Conservation (phyloP, 176 grass and related monocot genomes). For the Oryza punctata region DNA sequence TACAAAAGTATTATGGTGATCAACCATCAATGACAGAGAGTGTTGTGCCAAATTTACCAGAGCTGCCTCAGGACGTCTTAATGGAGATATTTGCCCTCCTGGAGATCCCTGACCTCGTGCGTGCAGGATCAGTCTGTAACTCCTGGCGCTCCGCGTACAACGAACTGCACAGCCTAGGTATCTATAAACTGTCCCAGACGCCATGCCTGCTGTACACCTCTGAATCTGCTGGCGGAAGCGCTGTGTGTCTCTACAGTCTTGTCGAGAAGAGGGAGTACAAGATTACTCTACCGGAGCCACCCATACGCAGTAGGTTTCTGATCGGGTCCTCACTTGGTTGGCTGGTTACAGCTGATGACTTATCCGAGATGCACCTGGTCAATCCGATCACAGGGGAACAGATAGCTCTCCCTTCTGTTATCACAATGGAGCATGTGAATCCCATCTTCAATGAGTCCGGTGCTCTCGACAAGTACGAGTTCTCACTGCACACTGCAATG, state of each 20-base stretch:
- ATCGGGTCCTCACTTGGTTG: neutral
- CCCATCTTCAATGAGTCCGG: neutral
- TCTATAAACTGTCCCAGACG: neutral
- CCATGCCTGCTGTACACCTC: slow-evolving; percentile 13
- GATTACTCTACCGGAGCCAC: neutral
- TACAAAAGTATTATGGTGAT: neutral
- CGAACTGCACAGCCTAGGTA: neutral
- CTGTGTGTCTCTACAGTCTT: neutral
- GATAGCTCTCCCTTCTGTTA: neutral
- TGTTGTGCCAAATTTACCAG: neutral
- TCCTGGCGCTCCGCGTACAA: neutral
- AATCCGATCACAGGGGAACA: neutral
- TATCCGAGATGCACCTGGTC: neutral
- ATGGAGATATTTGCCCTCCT: neutral
- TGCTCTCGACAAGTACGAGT: neutral
- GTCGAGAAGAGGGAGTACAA: neutral
- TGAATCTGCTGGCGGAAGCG: neutral
- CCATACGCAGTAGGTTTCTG: neutral
- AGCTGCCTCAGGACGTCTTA: neutral
- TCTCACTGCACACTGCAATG: neutral
- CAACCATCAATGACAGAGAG: neutral
- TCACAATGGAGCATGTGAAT: neutral
- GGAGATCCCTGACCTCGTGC: neutral
- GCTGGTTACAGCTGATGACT: neutral
- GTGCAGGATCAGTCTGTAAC: neutral